These are phyloP conservation scores for Paraphysoderma sedebokerense DNA, from an alignment of 371 early-diverging fungal species.

Conservation along the genomic window DNA sequence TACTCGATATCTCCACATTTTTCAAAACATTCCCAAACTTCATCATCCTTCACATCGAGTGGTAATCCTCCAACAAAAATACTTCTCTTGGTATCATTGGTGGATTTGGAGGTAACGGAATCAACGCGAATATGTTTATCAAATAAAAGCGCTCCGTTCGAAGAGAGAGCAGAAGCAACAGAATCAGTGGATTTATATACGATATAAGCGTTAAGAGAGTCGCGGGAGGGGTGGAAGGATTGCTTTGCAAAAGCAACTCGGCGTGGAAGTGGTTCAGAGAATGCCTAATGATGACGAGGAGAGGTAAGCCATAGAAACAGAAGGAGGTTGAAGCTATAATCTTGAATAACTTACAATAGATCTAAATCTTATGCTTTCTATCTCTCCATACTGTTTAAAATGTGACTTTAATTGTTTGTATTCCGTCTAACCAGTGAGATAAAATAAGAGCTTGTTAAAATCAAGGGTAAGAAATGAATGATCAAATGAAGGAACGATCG, in stretches of 20 bases:
- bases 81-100: conserved; percentile 54
- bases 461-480: background rate
- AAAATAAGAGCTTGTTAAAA: background rate
- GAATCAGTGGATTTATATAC: conserved; percentile 46
- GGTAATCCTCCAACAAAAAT: conserved; percentile 84
- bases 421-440: conserved; percentile 14
- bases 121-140: conserved; percentile 81
- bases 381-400: conserved; percentile 48
- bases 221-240: conserved; percentile 49
- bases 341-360: conserved; percentile 38
- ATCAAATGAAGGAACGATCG: background rate
- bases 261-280: conserved; percentile 43
- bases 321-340: background rate
- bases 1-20: conserved; percentile 66
- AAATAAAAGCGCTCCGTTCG: conserved; percentile 65
- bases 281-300: conserved; percentile 22
- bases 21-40: conserved; percentile 63
- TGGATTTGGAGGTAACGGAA: conserved; percentile 1
- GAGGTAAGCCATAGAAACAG: background rate
- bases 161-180: conserved; percentile 31
- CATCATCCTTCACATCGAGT: conserved; percentile 75
- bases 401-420: conserved; percentile 38
- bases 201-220: conserved; percentile 73
- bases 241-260: conserved; percentile 45
- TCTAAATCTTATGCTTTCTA: conserved; percentile 78